Percentiles rank a stretch among this genome's conserved stretches.
These are phyloP conservation scores for Sordariomycetes sp. DNA, from an alignment of 2,329 filamentous ascomycete genomes.

Conservation along the genomic window DNA sequence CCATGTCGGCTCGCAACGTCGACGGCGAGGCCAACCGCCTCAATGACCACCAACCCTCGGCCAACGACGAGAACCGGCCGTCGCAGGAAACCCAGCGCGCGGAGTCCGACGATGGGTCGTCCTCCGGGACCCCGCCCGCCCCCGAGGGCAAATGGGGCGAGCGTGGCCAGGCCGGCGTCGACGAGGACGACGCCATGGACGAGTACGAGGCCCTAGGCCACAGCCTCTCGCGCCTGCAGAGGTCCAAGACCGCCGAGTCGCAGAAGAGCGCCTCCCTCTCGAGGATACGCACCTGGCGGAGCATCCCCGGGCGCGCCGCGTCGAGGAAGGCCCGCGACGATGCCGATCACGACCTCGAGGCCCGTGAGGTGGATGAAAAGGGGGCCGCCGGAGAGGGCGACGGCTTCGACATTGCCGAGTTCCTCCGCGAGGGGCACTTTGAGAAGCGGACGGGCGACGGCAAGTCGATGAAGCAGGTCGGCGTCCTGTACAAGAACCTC, in stretches of 20 bases:
- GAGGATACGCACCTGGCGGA: background rate
- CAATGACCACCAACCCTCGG: no score
- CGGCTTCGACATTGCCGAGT: constrained; percentile 55
- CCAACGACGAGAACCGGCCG: no score
- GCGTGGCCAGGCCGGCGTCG: constrained; percentile 18
- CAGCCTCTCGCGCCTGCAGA: constrained; percentile 19
- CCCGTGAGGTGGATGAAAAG: background rate
- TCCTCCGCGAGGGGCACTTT: constrained; percentile 62
- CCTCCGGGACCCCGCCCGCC: constrained; percentile 1
- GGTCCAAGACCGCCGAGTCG: constrained; percentile 19
- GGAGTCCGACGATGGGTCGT: constrained; percentile 5
- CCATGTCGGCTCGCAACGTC: no score
- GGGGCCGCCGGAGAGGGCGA: constrained; percentile 23
- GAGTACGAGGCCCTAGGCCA: constrained; percentile 20
- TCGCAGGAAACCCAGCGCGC: constrained; percentile 7
- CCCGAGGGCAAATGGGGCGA: constrained; percentile 22
- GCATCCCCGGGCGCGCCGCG: background rate
- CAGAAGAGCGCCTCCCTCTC: constrained; percentile 11
- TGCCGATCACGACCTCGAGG: background rate
- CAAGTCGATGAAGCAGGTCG: constrained; percentile 60
- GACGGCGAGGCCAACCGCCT: no score
- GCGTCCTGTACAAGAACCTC: constrained; percentile 63
- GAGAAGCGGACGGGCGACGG: constrained; percentile 55
- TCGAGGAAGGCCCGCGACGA: background rate
- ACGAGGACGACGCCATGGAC: constrained; percentile 17